Conservation (phyloP, 2,329 filamentous ascomycete species). For the Aureobasidium sp. region DNA sequence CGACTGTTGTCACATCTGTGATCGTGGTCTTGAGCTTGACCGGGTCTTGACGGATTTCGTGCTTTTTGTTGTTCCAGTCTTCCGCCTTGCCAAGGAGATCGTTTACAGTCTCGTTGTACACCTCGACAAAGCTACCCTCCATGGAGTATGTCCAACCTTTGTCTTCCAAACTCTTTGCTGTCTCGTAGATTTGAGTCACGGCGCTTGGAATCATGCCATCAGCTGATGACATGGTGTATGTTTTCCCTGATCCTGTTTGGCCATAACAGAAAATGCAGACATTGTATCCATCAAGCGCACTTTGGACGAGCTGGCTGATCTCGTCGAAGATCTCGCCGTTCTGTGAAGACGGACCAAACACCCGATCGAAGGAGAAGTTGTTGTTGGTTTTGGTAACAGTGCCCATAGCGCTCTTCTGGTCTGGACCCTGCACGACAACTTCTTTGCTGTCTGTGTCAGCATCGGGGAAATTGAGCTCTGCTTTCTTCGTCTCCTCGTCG, state of each 20-base stretch:
- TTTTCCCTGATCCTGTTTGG: conserved; percentile 95
- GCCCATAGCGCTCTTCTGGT: conserved; percentile 75
- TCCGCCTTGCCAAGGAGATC: conserved; percentile 72
- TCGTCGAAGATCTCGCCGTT: conserved; percentile 91
- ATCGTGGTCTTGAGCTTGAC: conserved; percentile 74
- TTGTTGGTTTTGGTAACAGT: conserved; percentile 71
- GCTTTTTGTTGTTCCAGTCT: conserved; percentile 70
- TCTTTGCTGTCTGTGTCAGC: conserved; percentile 75
- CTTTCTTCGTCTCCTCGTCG: conserved; percentile 55
- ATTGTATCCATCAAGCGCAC: conserved; percentile 93
- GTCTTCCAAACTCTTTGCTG: conserved; percentile 72
- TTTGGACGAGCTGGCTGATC: conserved; percentile 94
- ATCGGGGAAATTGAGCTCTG: conserved; percentile 67
- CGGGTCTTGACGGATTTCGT: conserved; percentile 84
- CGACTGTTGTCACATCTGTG: conserved; percentile 69
- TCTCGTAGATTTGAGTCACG: conserved; percentile 88
- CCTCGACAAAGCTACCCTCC: conserved; percentile 92
- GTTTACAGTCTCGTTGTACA: conserved; percentile 96
- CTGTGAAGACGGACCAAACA: conserved; percentile 70
- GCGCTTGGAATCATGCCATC: conserved; percentile 95
- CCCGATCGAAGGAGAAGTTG: conserved; percentile 85
- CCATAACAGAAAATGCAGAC: conserved; percentile 99
- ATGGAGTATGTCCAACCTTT: conserved; percentile 94
- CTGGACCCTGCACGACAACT: conserved; percentile 73
- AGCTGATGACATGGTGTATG: conserved; percentile 82